Evolutionary conservation across 169 alveolate genomes (phyloP), one percentile per base, ranked within the genome.

Genomic region (Plasmodium cynomolgi): DNA sequence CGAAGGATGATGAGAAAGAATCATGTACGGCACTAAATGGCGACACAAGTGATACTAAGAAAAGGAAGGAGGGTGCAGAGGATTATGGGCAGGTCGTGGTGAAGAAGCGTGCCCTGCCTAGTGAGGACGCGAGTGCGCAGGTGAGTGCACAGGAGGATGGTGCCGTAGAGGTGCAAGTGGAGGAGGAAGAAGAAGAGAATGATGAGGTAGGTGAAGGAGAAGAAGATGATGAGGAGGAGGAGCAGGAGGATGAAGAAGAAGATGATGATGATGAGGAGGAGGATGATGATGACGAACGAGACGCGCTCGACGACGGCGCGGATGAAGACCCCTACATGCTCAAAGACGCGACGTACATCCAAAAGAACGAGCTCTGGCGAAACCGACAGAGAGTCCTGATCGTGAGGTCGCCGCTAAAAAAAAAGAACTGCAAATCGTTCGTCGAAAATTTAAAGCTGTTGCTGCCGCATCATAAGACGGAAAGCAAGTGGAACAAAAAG

Each of bases 351-450:
- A 96, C 95, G n/a, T 98, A 98, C 92, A 91, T 97, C 62, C 92
- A 97, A 91, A 96, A 96, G 56, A 98, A 96, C 77, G 91, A 97
- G 2, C 91, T 97, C 79, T 99, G 99, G 99, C 97, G 96, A 80
- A 98, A 99, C 95, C 98, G 99, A 83, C 98, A 98, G 92, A 98
- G 99, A 96, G 98, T 98, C 11, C 96, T 99, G 93, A 97, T 99
- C 39, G 98, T 99, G 47, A 97, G 99, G 58, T 98, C 99, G 29
- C 97, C 99, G 47, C 99, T 99, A 68, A 98, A 98, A 20, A 97
- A 99, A 31, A 97, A 97, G 74, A 96, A 98, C 90, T 98, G 98
- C 72, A 95, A 99, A 84, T 99, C 99, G 90, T 96, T 99, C 77
- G 95, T 99, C 93, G 98, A 97, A 47, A 99, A 99, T 95, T 84